phyloP scores from a whole-genome alignment of 78 protist species.

The Trichosphaerium sp. region DNA sequence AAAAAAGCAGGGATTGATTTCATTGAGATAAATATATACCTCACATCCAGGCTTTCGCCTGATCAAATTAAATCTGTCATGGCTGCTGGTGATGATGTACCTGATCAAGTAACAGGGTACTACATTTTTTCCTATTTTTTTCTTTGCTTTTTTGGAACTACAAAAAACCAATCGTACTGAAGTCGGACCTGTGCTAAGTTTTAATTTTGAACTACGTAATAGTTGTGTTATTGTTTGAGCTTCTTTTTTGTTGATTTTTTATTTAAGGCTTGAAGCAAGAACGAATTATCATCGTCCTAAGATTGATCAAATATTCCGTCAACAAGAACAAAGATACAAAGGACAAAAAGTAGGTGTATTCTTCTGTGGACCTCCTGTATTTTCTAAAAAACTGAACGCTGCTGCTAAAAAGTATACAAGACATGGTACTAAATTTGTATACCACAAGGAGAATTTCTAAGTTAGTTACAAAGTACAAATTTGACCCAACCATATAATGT shows the following conservation, averaged over 20 bases:
- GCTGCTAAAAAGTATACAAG: conserved; percentile 15
- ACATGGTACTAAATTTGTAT: conserved; percentile 35
- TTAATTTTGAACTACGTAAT: too few relatives aligned
- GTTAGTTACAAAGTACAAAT: neutral
- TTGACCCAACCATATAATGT: too few relatives aligned
- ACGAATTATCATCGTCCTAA: too few relatives aligned
- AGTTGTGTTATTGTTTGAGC: too few relatives aligned
- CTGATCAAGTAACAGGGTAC: conserved; percentile 62
- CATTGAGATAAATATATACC: conserved; percentile 50
- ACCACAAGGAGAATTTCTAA: conserved; percentile 69
- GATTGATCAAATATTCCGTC: conserved; percentile 35
- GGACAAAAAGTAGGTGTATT: conserved; percentile 56
- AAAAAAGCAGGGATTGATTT: conserved; percentile 27
- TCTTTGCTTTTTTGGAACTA: too few relatives aligned
- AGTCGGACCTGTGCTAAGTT: too few relatives aligned
- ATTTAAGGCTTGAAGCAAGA: too few relatives aligned
- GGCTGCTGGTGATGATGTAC: conserved; percentile 28
- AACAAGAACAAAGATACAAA: conserved; percentile 12
- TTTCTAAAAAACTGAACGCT: conserved; percentile 36
- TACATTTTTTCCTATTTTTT: too few relatives aligned
- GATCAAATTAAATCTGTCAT: conserved; percentile 57
- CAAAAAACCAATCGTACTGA: too few relatives aligned
- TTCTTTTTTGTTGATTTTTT: too few relatives aligned
- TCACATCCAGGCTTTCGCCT: conserved; percentile 54
- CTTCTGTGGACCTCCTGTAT: conserved; percentile 65